Evolutionary conservation across 2,329 filamentous ascomycete genomes (phyloP).

Genomic region (Cryphonectria radicalis): DNA sequence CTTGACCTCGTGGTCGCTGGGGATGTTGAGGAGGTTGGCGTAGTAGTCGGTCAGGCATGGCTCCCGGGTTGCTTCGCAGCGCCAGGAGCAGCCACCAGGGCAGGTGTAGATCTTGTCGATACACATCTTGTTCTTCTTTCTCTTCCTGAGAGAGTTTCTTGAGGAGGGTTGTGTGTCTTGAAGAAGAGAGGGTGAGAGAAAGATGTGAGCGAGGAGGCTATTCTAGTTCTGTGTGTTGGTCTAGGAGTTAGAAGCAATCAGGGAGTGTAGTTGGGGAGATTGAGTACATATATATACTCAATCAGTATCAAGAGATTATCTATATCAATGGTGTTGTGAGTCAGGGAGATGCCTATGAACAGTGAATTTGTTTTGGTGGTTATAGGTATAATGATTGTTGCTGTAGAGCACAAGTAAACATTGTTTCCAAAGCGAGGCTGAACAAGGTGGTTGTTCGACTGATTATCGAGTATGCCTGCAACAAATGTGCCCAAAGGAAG

Average conservation of each 20-base stretch:
- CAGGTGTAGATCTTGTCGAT: background rate
- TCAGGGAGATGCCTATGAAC: background rate
- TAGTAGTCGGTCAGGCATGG: background rate
- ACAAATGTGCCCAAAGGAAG: background rate
- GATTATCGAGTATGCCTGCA: background rate
- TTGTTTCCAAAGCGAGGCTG: background rate
- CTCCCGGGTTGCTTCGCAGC: background rate
- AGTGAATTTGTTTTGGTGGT: background rate
- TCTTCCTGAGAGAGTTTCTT: background rate
- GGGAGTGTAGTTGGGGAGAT: background rate
- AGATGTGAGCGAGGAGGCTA: background rate
- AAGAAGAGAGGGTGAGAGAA: background rate
- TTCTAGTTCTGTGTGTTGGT: background rate
- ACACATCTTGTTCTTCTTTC: background rate
- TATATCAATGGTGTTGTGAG: background rate
- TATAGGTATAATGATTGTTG: background rate
- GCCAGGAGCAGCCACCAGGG: background rate
- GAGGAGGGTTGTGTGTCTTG: background rate
- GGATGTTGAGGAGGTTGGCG: background rate
- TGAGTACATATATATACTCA: background rate
- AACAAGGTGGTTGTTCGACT: background rate
- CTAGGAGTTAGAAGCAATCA: too few relatives aligned
- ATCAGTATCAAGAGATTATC: background rate
- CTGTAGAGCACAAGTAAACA: background rate
- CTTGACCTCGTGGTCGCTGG: background rate